These are phyloP conservation scores for Fusarium xyrophilum DNA, from an alignment of 2,329 filamentous ascomycete genomes.

Conservation along the genomic window DNA sequence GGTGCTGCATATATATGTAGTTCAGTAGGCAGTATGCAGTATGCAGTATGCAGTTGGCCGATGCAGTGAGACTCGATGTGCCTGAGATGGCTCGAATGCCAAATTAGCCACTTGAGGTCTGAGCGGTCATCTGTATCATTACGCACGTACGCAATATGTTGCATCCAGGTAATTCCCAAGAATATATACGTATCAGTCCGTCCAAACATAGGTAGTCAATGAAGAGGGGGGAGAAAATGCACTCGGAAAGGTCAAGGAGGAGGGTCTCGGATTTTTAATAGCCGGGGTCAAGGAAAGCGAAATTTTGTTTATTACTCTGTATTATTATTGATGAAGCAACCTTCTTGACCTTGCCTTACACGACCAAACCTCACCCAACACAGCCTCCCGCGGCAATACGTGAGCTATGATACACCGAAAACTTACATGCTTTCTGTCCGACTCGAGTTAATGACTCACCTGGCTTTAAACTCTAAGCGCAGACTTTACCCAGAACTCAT, in stretches of 20 bases:
- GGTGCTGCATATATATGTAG: background rate
- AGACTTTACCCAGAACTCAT: background rate
- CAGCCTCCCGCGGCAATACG: background rate
- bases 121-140: background rate
- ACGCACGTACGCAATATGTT: background rate
- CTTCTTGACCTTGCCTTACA: background rate
- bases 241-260: background rate
- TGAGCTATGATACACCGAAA: background rate
- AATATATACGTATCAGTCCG: background rate
- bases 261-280: background rate
- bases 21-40: background rate
- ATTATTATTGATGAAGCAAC: background rate
- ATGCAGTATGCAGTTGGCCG: background rate
- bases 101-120: conserved; percentile 4
- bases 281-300: background rate
- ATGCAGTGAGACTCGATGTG: conserved; percentile 9
- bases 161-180: background rate
- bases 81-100: background rate
- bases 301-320: background rate
- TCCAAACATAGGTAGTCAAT: background rate
- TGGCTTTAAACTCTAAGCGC: background rate
- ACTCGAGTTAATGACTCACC: background rate
- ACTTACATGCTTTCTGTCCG: background rate
- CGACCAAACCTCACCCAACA: background rate
- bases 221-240: background rate